phyloP scores from a whole-genome alignment of 1,284 basidiomycete species.

The Boletus putidus region DNA sequence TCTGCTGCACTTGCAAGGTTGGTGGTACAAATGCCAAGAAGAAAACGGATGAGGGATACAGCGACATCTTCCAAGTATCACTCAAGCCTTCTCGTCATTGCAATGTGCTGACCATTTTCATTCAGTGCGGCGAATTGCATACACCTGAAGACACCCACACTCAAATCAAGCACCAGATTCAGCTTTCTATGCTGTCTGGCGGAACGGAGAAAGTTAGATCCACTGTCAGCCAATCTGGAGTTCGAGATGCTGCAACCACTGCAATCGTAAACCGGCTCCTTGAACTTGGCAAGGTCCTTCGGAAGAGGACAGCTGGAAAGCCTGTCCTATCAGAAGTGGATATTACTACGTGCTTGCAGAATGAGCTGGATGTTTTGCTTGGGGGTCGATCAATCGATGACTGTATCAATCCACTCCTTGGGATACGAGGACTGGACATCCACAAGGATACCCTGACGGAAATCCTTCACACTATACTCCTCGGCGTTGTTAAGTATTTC shows the following conservation, averaged over 20 bases:
- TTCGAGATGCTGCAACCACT: not conserved
- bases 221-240: slow-evolving; percentile 8
- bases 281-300: slow-evolving; percentile 1
- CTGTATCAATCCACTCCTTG: slow-evolving; percentile 20
- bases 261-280: slow-evolving; percentile 4
- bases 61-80: slow-evolving; percentile 21
- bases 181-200: not conserved
- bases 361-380: slow-evolving; percentile 10
- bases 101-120: not conserved
- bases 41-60: slow-evolving; percentile 2
- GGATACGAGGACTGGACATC: slow-evolving; percentile 3
- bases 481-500: slow-evolving; percentile 40
- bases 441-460: slow-evolving; percentile 37
- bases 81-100: not conserved
- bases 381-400: slow-evolving; percentile 1
- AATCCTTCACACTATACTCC: slow-evolving; percentile 37
- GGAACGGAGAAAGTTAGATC: slow-evolving; percentile 11
- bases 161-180: slow-evolving; percentile 15
- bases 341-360: not conserved
- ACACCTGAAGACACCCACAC: slow-evolving; percentile 12
- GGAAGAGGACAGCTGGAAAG: not conserved
- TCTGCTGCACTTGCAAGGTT: too few species aligned
- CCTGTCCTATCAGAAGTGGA: not conserved
- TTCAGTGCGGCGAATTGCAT: slow-evolving; percentile 3
- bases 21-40: too few species aligned